Evolutionary conservation across 768 basidiomycete genomes (phyloP), one percentile per base, ranked within the genome.

Genomic region (Botryobasidium botryosum): DNA sequence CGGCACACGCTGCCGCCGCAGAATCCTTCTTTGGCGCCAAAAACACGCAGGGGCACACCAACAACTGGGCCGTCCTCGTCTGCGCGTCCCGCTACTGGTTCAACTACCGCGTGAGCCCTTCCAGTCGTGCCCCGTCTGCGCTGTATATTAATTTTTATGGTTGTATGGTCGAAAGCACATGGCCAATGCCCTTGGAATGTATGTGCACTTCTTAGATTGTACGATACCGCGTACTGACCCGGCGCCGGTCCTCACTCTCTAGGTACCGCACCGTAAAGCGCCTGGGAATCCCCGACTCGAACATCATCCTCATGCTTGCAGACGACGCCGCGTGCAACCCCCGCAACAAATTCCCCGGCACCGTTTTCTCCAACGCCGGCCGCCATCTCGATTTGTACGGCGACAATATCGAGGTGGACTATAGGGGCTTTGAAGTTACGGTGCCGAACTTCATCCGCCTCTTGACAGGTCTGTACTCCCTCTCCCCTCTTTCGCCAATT

Each of bases 241-340:
- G 17, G 2, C 26, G 21, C 10, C 5, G 6, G 32, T 8, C 6
- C 32, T 20, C 31, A 40, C 36, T 44, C 40, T 18, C 27, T 50
- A 90, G 87, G 86, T 97, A 97, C 58, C 85, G 94, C 47, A 97
- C 92, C 1, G 88, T 99, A 44, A 97, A 99, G 59, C 79, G 91
- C 5, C 74, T 99, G 7, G 94, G 94, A 12, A 94, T 99, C 48
- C 92, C 94, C 17, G 94, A 99, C 65, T 90, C 86, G 8, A 91
- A 97, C 54, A 97, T 99, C 59, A 92, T 99, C 61, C 77, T 99
- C 43, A 97, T 97, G 94, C 72, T 99, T 42, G 86, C 92, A 5
- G 94, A 99, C 59, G 94, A 97, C 58, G 84, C 74, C 2, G 84
- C 92, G 0, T 99, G 94, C 56, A 94, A 96, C 57, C 55, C 85